Percentiles rank a stretch among this genome's conserved stretches.
Conservation (phyloP, 2,329 filamentous ascomycete genomes). For the Podosphaera aphanis region DNA sequence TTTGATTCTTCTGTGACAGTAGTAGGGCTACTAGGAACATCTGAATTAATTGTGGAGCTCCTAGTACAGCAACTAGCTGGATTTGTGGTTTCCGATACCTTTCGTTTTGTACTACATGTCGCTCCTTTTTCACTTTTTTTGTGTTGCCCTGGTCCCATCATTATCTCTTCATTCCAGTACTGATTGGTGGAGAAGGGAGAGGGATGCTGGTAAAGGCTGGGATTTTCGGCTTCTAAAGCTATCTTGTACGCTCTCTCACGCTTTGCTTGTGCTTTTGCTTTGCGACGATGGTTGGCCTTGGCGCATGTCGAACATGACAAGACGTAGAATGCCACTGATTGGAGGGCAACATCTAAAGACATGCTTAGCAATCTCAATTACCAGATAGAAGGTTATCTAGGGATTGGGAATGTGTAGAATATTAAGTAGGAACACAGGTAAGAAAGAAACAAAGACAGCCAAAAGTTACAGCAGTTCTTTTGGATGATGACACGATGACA, state of each 20-base stretch:
- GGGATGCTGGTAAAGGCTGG: conserved; percentile 54
- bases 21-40: conserved; percentile 21
- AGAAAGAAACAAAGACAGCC: no score
- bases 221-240: conserved; percentile 42
- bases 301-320: conserved; percentile 59
- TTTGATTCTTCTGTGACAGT: conserved; percentile 22
- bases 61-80: conserved; percentile 27
- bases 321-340: conserved; percentile 59
- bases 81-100: conserved; percentile 33
- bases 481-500: no score
- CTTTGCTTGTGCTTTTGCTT: conserved; percentile 46
- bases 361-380: conserved; percentile 14
- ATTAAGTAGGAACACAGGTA: no score
- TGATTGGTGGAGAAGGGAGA: conserved; percentile 69
- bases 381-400: background rate
- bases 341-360: conserved; percentile 36
- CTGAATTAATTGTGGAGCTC: conserved; percentile 16
- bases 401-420: no score
- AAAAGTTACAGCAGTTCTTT: no score
- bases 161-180: conserved; percentile 73
- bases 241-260: conserved; percentile 42
- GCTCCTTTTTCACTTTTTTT: conserved; percentile 29
- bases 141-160: conserved; percentile 51
- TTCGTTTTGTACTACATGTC: conserved; percentile 34
- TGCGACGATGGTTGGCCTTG: conserved; percentile 43